A percentile compares a stretch with the other conserved stretches of the same genome.
phyloP scores from a whole-genome alignment of 495 filamentous ascomycete genomes.

The Penicillium atrosanguineum region DNA sequence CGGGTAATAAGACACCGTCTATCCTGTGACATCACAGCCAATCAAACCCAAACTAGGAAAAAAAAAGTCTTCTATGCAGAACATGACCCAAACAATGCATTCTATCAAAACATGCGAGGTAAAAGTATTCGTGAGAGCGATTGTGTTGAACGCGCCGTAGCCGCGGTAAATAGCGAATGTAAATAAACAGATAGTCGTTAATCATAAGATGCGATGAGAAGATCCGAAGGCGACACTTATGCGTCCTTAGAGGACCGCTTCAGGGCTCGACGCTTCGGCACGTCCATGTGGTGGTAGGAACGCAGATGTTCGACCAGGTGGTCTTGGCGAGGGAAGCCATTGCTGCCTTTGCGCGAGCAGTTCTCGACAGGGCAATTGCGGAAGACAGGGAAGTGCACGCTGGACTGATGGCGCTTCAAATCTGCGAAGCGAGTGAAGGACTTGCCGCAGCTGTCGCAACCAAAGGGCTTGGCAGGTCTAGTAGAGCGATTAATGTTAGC shows the following conservation, averaged over 20 bases:
- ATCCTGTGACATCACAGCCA: neutral
- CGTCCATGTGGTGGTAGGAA: slow-evolving; percentile 63
- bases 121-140: neutral
- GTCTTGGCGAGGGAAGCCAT: slow-evolving; percentile 82
- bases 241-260: slow-evolving; percentile 33
- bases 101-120: neutral
- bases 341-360: slow-evolving; percentile 74
- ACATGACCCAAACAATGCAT: neutral
- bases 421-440: slow-evolving; percentile 53
- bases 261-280: slow-evolving; percentile 43
- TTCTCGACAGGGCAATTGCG: slow-evolving; percentile 74
- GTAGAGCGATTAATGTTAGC: slow-evolving; percentile 1
- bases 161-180: neutral
- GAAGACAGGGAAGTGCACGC: slow-evolving; percentile 56
- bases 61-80: neutral
- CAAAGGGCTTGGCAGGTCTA: slow-evolving; percentile 41
- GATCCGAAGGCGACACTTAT: neutral
- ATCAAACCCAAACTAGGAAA: neutral
- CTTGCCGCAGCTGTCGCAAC: slow-evolving; percentile 43
- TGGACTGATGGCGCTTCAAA: slow-evolving; percentile 52
- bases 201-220: slow-evolving; percentile 4
- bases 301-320: slow-evolving; percentile 87
- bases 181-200: neutral
- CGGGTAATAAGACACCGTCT: neutral
- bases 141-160: neutral